Percentiles rank a stretch among this genome's conserved stretches.
These are phyloP conservation scores for Saprolegnia diclina DNA, from an alignment of 352 stramenopile species.

Conservation along the genomic window DNA sequence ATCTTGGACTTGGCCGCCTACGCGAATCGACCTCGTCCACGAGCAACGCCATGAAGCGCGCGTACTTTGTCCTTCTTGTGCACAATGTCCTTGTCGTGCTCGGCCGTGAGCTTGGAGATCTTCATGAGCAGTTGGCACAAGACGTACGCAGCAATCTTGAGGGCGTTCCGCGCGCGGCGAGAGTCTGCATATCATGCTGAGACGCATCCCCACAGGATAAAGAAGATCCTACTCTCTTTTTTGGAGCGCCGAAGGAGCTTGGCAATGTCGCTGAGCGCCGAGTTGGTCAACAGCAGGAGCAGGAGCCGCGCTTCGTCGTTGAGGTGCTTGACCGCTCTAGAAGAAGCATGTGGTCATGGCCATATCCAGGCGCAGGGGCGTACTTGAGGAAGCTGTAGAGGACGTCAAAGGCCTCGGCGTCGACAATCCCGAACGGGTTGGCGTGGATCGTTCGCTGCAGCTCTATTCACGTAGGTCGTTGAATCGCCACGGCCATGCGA, in stretches of 20 bases:
- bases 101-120: slow-evolving; percentile 57
- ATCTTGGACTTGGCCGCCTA: slow-evolving; percentile 31
- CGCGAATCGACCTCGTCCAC: neutral
- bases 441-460: slow-evolving; percentile 13
- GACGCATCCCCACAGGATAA: too few species aligned
- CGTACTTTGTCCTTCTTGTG: neutral
- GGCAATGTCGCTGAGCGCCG: slow-evolving; percentile 11
- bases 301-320: slow-evolving; percentile 57
- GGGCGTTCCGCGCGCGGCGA: slow-evolving; percentile 21
- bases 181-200: neutral
- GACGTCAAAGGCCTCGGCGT: slow-evolving; percentile 58
- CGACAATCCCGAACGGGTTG: slow-evolving; percentile 46
- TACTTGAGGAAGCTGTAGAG: slow-evolving; percentile 73
- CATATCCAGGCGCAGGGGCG: neutral
- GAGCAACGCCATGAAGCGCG: slow-evolving; percentile 8
- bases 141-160: slow-evolving; percentile 51
- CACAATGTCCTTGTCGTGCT: slow-evolving; percentile 42
- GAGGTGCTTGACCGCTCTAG: slow-evolving; percentile 46
- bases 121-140: slow-evolving; percentile 48
- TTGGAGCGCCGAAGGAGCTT: neutral
- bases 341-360: neutral
- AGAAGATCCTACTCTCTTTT: slow-evolving; percentile 36
- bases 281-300: slow-evolving; percentile 6
- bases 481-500: neutral
- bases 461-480: slow-evolving; percentile 1